Conservation (phyloP, 2,329 filamentous ascomycete species). For the Microcyclospora tardicrescens region DNA sequence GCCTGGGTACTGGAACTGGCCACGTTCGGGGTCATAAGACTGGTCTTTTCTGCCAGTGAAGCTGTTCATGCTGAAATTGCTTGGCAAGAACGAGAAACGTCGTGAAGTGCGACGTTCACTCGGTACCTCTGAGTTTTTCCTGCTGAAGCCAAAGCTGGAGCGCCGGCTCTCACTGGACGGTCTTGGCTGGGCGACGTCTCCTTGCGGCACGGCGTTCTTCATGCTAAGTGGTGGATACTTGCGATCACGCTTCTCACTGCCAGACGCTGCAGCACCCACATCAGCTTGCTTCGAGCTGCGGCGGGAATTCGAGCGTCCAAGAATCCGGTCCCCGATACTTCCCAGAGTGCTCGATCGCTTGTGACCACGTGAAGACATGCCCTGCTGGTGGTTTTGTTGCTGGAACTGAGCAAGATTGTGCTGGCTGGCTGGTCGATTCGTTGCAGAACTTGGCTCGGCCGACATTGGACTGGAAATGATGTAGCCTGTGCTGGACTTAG, state of each 20-base stretch:
- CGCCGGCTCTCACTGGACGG: constrained; percentile 38
- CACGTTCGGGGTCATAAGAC: constrained; percentile 22
- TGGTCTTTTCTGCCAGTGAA: constrained; percentile 23
- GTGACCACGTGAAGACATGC: constrained; percentile 48
- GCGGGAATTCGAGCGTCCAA: constrained; percentile 50
- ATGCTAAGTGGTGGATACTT: constrained; percentile 87
- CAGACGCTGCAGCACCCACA: constrained; percentile 33
- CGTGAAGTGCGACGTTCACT: constrained; percentile 28
- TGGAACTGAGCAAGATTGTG: constrained; percentile 40
- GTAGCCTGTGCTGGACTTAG: constrained; percentile 50
- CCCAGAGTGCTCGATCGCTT: constrained; percentile 48
- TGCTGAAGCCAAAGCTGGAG: constrained; percentile 37
- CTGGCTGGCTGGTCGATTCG: constrained; percentile 46
- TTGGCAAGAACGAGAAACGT: constrained; percentile 39
- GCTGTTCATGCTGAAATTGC: constrained; percentile 35
- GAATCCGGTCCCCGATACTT: constrained; percentile 63
- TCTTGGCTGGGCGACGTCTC: constrained; percentile 39
- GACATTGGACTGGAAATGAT: constrained; percentile 53
- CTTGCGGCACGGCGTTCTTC: constrained; percentile 54
- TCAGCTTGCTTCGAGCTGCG: constrained; percentile 26
- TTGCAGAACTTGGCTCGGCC: constrained; percentile 36
- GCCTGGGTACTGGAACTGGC: constrained; percentile 19
- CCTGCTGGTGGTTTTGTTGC: constrained; percentile 55
- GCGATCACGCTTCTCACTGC: constrained; percentile 47
- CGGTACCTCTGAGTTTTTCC: constrained; percentile 32